These are phyloP conservation scores for Auricularia heimuer DNA, from an alignment of 768 basidiomycete genomes.

Conservation along the genomic window DNA sequence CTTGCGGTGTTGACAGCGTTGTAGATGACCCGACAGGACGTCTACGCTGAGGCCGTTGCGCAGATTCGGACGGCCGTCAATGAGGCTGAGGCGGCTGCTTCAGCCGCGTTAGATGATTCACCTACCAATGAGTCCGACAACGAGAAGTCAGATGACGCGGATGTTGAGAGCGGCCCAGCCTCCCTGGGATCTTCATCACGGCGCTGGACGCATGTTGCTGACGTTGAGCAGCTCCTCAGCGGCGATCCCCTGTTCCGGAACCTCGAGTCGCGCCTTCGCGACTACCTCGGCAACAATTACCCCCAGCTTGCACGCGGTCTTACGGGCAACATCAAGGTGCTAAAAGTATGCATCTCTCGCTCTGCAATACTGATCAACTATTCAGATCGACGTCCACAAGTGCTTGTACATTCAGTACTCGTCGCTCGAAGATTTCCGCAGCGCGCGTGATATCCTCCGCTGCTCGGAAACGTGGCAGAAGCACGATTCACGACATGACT, in stretches of 20 bases:
- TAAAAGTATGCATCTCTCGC: background rate
- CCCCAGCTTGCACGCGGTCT: background rate
- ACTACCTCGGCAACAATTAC: no score
- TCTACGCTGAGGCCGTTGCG: conserved; percentile 11
- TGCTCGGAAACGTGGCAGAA: conserved; percentile 20
- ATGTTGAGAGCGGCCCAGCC: no score
- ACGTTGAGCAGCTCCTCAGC: no score
- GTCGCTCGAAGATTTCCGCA: conserved; percentile 19
- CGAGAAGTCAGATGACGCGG: background rate
- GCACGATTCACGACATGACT: conserved; percentile 11
- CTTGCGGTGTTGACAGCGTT: background rate
- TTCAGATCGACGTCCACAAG: conserved; percentile 17
- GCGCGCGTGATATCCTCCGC: conserved; percentile 17
- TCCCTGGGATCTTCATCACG: no score
- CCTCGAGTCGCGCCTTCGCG: no score
- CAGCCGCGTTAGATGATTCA: background rate
- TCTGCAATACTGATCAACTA: background rate
- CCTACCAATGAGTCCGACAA: background rate
- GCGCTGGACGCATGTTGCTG: no score
- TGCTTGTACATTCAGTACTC: conserved; percentile 18
- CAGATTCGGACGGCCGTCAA: conserved; percentile 19
- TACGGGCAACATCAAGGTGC: background rate
- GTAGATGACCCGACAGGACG: background rate
- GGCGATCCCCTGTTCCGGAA: no score
- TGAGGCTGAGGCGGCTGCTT: conserved; percentile 10